Evolutionary conservation across 768 basidiomycete species (phyloP).

Genomic region (Lepiota venenata): DNA sequence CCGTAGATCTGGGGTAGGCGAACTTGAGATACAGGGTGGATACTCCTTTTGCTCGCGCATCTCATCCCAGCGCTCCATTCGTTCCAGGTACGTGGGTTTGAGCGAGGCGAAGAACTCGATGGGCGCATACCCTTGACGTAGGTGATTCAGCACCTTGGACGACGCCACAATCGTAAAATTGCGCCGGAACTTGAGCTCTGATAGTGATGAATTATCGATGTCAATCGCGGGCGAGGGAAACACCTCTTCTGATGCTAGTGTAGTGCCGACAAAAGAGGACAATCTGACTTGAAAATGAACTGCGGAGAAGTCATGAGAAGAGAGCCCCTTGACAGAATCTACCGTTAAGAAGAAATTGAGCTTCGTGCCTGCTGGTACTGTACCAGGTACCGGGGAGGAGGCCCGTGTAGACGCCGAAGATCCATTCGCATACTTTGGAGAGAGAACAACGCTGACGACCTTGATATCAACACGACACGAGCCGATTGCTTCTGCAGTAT

Average conservation of each 20-base stretch:
- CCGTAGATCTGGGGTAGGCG: conserved; percentile 34
- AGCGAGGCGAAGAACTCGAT: conserved; percentile 89
- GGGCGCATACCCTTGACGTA: conserved; percentile 76
- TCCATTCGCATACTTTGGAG: conserved; percentile 55
- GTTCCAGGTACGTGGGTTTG: conserved; percentile 79
- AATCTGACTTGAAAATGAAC: conserved; percentile 87
- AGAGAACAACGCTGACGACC: conserved; percentile 65
- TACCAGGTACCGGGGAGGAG: conserved; percentile 68
- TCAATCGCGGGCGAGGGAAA: conserved; percentile 76
- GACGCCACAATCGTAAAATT: conserved; percentile 78
- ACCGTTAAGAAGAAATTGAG: conserved; percentile 82
- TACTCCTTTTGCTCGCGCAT: conserved; percentile 71
- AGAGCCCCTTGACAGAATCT: conserved; percentile 85
- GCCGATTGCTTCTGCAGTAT: conserved; percentile 94
- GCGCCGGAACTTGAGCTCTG: conserved; percentile 81
- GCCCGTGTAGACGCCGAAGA: conserved; percentile 70
- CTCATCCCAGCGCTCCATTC: conserved; percentile 93
- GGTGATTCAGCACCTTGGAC: conserved; percentile 65
- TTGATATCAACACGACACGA: conserved; percentile 88
- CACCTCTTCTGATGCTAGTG: conserved; percentile 71
- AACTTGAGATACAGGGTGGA: conserved; percentile 32
- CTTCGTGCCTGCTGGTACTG: conserved; percentile 73
- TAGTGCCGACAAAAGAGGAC: conserved; percentile 80
- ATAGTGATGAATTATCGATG: conserved; percentile 64
- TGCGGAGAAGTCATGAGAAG: conserved; percentile 84